Percentiles rank a stretch among this genome's conserved stretches.
Evolutionary conservation across 2,329 filamentous ascomycete genomes (phyloP).

Genomic region (Aschersonia sp.): DNA sequence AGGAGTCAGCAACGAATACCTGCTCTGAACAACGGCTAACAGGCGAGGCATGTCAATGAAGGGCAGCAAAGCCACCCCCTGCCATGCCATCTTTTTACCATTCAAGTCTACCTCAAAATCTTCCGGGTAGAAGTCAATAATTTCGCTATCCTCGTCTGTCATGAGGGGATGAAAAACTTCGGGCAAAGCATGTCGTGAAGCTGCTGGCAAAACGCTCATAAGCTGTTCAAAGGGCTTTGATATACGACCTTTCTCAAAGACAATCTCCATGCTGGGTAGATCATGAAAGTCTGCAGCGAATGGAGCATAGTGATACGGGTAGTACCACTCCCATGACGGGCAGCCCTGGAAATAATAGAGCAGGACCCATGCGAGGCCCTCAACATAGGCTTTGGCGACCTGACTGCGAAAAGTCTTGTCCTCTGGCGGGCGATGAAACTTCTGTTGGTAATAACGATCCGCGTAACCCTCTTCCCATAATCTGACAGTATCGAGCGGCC

Average conservation of each 20-base stretch:
- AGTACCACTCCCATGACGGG: constrained; percentile 98
- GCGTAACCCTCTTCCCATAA: constrained; percentile 94
- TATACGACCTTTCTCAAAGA: constrained; percentile 70
- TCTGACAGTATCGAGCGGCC: constrained; percentile 65
- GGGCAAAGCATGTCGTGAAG: constrained; percentile 82
- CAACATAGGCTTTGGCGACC: constrained; percentile 82
- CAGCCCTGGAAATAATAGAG: constrained; percentile 97
- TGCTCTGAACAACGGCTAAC: constrained; percentile 65
- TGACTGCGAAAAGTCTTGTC: constrained; percentile 78
- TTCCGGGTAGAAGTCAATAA: constrained; percentile 94
- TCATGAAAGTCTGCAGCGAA: constrained; percentile 92
- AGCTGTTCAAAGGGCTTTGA: constrained; percentile 93
- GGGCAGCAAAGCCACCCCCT: constrained; percentile 81
- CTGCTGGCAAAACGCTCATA: constrained; percentile 93
- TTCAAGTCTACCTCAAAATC: constrained; percentile 91
- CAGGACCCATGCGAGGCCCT: constrained; percentile 89
- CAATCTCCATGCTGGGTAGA: constrained; percentile 61
- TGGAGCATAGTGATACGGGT: constrained; percentile 94
- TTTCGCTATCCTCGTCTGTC: constrained; percentile 74
- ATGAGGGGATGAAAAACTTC: constrained; percentile 81
- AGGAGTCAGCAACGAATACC: constrained; percentile 63
- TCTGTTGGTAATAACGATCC: constrained; percentile 93
- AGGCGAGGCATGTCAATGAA: constrained; percentile 91
- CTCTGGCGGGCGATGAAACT: constrained; percentile 71
- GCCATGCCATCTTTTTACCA: constrained; percentile 97